phyloP scores from a whole-genome alignment of 2,329 filamentous ascomycete species.

The Penicillium decumbens region DNA sequence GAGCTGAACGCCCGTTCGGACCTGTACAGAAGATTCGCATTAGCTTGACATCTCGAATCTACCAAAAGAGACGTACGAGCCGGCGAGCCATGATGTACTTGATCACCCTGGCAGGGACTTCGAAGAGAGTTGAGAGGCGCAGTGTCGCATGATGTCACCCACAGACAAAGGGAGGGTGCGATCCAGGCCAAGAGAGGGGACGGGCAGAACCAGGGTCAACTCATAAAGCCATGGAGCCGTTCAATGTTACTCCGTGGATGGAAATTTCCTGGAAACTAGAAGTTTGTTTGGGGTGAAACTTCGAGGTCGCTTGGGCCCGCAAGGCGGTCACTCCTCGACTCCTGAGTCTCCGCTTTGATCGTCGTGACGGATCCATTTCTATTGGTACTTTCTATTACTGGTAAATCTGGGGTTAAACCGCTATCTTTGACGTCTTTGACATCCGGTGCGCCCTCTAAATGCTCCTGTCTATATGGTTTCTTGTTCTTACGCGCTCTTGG shows the following conservation, averaged over 20 bases:
- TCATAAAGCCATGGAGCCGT: constrained; percentile 25
- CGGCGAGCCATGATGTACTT: constrained; percentile 41
- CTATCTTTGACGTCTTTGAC: neutral
- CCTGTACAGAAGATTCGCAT: constrained; percentile 31
- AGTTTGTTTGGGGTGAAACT: constrained; percentile 13
- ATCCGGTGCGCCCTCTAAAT: neutral
- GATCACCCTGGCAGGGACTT: constrained; percentile 31
- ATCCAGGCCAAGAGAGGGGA: constrained; percentile 25
- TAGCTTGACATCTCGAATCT: neutral
- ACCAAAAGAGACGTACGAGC: constrained; percentile 31
- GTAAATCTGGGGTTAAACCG: neutral
- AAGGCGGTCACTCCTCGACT: constrained; percentile 30
- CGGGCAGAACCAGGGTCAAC: constrained; percentile 27
- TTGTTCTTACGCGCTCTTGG: constrained; percentile 8
- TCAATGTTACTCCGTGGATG: neutral
- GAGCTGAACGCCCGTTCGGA: constrained; percentile 70
- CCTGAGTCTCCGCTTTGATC: constrained; percentile 16
- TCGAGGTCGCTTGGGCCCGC: constrained; percentile 14
- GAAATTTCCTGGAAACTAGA: constrained; percentile 9
- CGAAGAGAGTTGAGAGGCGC: constrained; percentile 21
- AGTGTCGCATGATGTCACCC: constrained; percentile 33
- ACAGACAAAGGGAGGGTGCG: constrained; percentile 2
- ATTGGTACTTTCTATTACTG: constrained; percentile 8
- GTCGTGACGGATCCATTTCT: constrained; percentile 3
- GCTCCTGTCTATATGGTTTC: constrained; percentile 7